These are phyloP conservation scores for Exophiala sp. DNA, from an alignment of 2,329 filamentous ascomycete species.

Conservation along the genomic window DNA sequence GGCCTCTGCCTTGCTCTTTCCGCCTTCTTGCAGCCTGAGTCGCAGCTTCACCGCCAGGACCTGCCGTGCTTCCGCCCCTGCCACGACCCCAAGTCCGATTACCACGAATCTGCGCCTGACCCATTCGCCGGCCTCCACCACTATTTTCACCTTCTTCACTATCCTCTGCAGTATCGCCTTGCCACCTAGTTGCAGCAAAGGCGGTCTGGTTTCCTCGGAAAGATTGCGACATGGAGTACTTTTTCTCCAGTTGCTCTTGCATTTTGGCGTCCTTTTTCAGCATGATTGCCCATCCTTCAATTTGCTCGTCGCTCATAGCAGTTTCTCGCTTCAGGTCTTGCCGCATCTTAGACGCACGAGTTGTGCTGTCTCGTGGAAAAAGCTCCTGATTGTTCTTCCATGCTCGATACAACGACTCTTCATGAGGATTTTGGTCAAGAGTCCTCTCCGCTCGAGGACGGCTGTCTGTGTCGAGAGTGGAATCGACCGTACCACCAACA, in stretches of 20 bases:
- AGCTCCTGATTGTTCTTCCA: constrained; percentile 63
- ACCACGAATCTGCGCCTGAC: constrained; percentile 11
- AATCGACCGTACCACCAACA: constrained; percentile 83
- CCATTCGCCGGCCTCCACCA: constrained; percentile 14
- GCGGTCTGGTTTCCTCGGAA: constrained; percentile 24
- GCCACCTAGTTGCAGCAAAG: constrained; percentile 25
- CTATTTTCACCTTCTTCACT: constrained; percentile 19
- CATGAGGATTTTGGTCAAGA: constrained; percentile 41
- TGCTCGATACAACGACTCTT: constrained; percentile 69
- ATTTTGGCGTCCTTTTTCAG: constrained; percentile 67
- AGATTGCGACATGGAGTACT: constrained; percentile 40
- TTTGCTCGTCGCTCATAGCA: constrained; percentile 85
- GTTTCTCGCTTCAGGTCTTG: constrained; percentile 68
- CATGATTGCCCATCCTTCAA: constrained; percentile 95
- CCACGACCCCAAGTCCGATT: constrained; percentile 16
- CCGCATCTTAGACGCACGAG: constrained; percentile 62
- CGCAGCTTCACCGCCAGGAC: constrained; percentile 20
- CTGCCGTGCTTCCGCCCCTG: constrained; percentile 23
- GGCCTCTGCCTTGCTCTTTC: constrained; percentile 27
- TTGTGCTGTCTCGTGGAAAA: constrained; percentile 70
- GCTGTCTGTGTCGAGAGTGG: constrained; percentile 34
- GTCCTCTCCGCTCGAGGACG: constrained; percentile 10
- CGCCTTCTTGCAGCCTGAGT: constrained; percentile 26
- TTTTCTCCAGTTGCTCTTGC: constrained; percentile 66
- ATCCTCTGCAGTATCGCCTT: constrained; percentile 21